Conservation (phyloP, 805 yeast genomes). For the Maudiozyma turicensis region DNA sequence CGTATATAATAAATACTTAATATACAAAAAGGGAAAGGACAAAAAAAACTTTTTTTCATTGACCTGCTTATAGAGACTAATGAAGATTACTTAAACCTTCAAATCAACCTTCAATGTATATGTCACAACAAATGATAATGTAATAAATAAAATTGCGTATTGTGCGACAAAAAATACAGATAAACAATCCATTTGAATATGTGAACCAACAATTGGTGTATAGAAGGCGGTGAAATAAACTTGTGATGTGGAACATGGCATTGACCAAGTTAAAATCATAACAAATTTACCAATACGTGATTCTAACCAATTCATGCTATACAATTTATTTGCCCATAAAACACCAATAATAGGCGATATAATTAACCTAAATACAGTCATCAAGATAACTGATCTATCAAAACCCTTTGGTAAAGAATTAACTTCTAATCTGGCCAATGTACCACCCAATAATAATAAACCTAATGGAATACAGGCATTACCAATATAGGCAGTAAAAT, state of each 20-base stretch:
- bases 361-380: constrained; percentile 51
- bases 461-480: constrained; percentile 87
- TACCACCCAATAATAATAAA: constrained; percentile 71
- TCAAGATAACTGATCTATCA: constrained; percentile 45
- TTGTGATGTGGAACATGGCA: constrained; percentile 84
- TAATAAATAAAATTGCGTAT: constrained; percentile 51
- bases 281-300: constrained; percentile 56
- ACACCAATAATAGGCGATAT: constrained; percentile 75
- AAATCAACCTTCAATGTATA: constrained; percentile 34
- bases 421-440: constrained; percentile 66
- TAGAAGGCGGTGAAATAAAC: constrained; percentile 84
- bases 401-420: constrained; percentile 52
- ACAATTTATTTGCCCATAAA: constrained; percentile 52
- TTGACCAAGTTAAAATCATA: constrained; percentile 60
- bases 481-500: constrained; percentile 69
- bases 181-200: constrained; percentile 65
- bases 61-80: too few relatives aligned
- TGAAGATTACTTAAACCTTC: constrained; percentile 8
- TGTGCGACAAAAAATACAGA: constrained; percentile 62
- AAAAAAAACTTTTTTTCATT: too few relatives aligned
- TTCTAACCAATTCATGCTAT: constrained; percentile 54
- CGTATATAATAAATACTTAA: too few relatives aligned
- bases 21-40: too few relatives aligned
- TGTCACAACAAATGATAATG: constrained; percentile 65
- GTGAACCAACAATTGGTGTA: constrained; percentile 52